Evolutionary conservation across 2,329 filamentous ascomycete species (phyloP).

Genomic region (Esteya vermicola): DNA sequence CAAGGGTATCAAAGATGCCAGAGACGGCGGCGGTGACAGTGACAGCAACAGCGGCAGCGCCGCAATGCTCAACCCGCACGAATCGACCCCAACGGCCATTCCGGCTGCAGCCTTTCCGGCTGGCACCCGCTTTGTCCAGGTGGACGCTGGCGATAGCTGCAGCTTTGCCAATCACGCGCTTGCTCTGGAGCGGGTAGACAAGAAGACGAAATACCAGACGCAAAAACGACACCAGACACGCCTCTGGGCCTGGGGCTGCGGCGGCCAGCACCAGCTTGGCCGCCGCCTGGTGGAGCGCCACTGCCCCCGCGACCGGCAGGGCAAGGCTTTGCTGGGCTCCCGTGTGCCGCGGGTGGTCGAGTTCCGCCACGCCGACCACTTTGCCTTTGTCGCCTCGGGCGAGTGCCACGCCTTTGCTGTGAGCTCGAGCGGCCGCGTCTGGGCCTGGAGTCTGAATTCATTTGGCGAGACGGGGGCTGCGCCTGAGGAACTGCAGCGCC

Average conservation of each 20-base stretch:
- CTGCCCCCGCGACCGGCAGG: neutral
- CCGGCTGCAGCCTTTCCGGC: constrained; percentile 31
- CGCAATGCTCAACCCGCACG: constrained; percentile 36
- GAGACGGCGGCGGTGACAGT: neutral
- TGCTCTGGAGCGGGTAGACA: constrained; percentile 28
- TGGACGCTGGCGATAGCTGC: constrained; percentile 54
- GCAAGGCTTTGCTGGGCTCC: constrained; percentile 14
- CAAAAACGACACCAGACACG: constrained; percentile 32
- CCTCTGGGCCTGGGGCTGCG: constrained; percentile 49
- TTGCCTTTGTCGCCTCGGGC: constrained; percentile 45
- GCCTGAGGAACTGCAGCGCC: constrained; percentile 19
- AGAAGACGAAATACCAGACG: too few species aligned
- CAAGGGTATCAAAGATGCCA: constrained; percentile 17
- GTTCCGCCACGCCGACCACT: constrained; percentile 4
- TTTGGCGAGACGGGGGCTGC: constrained; percentile 44
- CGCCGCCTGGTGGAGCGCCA: constrained; percentile 16
- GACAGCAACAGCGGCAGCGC: constrained; percentile 26
- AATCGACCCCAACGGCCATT: constrained; percentile 41
- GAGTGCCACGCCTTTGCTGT: constrained; percentile 52
- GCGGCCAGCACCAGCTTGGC: constrained; percentile 51
- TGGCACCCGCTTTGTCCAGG: constrained; percentile 26
- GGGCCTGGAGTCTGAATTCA: constrained; percentile 52
- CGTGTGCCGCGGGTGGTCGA: constrained; percentile 14
- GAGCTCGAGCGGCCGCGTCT: constrained; percentile 43
- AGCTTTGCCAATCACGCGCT: constrained; percentile 51